Conservation (phyloP, 495 filamentous ascomycete species). For the Aspergillus egyptiacus region DNA sequence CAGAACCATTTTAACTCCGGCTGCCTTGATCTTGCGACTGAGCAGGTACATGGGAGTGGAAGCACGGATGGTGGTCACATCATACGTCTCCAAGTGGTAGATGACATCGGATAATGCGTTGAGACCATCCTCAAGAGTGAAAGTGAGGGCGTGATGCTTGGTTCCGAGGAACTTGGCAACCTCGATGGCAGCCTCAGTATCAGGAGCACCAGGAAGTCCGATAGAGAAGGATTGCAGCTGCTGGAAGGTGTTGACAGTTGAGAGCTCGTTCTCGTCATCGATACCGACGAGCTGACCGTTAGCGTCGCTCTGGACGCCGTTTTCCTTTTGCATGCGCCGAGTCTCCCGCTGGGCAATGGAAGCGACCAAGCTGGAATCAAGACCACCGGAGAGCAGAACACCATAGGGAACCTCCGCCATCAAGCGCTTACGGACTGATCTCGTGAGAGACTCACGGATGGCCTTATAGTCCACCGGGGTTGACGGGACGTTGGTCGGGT, state of each 20-base stretch:
- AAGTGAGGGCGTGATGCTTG: constrained; percentile 95
- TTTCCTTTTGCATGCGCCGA: constrained; percentile 59
- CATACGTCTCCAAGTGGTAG: constrained; percentile 94
- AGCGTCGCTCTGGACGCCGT: background rate
- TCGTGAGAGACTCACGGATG: constrained; percentile 76
- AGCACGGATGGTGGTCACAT: constrained; percentile 96
- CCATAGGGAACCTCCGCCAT: constrained; percentile 99
- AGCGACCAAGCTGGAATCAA: constrained; percentile 93
- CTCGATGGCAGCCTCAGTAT: constrained; percentile 79
- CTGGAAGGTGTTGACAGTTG: constrained; percentile 85
- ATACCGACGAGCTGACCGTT: constrained; percentile 75
- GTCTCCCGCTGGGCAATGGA: constrained; percentile 94
- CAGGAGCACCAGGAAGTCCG: constrained; percentile 82
- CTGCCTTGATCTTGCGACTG: constrained; percentile 95
- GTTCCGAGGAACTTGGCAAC: constrained; percentile 95
- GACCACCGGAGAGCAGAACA: constrained; percentile 87
- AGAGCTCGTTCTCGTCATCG: constrained; percentile 81
- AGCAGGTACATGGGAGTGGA: constrained; percentile 99
- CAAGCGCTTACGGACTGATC: constrained; percentile 87
- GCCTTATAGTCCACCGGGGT: constrained; percentile 74
- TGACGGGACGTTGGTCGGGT: constrained; percentile 67
- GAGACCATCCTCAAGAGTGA: constrained; percentile 93
- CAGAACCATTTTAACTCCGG: constrained; percentile 99
- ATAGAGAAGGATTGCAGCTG: constrained; percentile 98
- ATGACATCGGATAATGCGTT: constrained; percentile 96